Evolutionary conservation across 495 filamentous ascomycete genomes (phyloP).

Genomic region (Thozetella sp.): DNA sequence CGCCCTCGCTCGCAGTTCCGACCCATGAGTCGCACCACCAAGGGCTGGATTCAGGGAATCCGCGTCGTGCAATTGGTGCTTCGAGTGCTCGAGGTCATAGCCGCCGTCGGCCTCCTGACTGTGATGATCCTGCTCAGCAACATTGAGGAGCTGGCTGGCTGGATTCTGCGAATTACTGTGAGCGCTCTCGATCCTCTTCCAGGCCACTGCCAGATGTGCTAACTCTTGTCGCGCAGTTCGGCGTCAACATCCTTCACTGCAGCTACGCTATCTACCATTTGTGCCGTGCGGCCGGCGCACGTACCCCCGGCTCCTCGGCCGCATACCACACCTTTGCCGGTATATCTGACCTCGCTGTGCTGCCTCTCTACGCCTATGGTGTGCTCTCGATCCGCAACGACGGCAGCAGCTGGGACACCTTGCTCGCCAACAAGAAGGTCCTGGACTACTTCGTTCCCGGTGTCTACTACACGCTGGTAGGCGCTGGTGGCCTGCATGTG

Average conservation of each 20-base stretch:
- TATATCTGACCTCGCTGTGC: slow-evolving; percentile 67
- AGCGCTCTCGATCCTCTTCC: slow-evolving; percentile 18
- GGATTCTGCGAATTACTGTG: slow-evolving; percentile 81
- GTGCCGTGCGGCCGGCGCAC: slow-evolving; percentile 60
- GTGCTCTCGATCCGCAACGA: slow-evolving; percentile 57
- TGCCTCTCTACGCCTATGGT: slow-evolving; percentile 79
- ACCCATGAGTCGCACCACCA: slow-evolving; percentile 72
- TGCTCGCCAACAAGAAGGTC: slow-evolving; percentile 51
- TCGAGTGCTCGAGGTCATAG: slow-evolving; percentile 64
- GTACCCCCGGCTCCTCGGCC: slow-evolving; percentile 75
- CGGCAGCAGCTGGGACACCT: slow-evolving; percentile 60
- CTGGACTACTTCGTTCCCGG: slow-evolving; percentile 58
- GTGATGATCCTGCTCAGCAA: slow-evolving; percentile 73
- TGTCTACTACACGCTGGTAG: slow-evolving; percentile 64
- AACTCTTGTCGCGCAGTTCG: slow-evolving; percentile 48
- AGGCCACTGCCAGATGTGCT: neutral
- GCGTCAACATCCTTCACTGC: slow-evolving; percentile 67
- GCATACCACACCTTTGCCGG: slow-evolving; percentile 84
- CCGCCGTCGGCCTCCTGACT: slow-evolving; percentile 68
- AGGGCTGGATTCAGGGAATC: slow-evolving; percentile 65
- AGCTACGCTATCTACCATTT: slow-evolving; percentile 82
- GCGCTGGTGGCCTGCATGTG: slow-evolving; percentile 66
- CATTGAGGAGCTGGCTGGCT: slow-evolving; percentile 60
- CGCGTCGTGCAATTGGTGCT: slow-evolving; percentile 68
- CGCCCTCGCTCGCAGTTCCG: slow-evolving; percentile 26